Percentiles rank a stretch among this genome's conserved stretches.
These are phyloP conservation scores for Chenopodium album DNA, from an alignment of 148 eudicot species.

Conservation along the genomic window DNA sequence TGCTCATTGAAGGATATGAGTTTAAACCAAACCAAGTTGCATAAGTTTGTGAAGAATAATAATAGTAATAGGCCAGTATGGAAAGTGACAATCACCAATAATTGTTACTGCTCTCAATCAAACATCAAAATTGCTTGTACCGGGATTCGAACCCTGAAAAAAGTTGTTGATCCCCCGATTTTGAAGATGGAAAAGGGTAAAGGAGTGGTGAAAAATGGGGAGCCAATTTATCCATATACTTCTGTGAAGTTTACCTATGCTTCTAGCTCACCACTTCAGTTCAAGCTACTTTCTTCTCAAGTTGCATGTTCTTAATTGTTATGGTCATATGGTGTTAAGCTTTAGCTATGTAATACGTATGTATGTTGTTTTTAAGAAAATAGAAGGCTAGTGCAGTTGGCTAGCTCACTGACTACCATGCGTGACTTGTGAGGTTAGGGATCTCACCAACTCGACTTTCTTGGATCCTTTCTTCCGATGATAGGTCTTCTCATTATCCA, in stretches of 20 bases:
- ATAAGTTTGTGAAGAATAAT: not conserved
- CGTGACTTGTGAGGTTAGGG: no score
- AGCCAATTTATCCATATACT: constrained; percentile 29
- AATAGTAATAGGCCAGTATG: constrained; percentile 14
- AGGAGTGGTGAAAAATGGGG: constrained; percentile 22
- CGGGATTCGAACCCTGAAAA: constrained; percentile 21
- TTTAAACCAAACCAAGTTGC: constrained; percentile 15
- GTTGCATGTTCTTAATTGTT: constrained; percentile 24
- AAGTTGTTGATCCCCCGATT: constrained; percentile 13
- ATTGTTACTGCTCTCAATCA: constrained; percentile 31
- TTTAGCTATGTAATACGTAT: no score
- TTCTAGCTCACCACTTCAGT: constrained; percentile 25
- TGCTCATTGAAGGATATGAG: constrained; percentile 29
- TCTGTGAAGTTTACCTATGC: constrained; percentile 29
- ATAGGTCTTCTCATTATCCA: no score
- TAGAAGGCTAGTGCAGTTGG: no score
- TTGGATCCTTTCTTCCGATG: no score
- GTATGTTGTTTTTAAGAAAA: not conserved
- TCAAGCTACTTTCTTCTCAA: constrained; percentile 32
- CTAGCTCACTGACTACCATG: no score
- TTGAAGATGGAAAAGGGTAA: constrained; percentile 16
- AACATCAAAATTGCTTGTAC: constrained; percentile 19
- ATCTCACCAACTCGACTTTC: no score
- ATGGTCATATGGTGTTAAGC: not conserved
- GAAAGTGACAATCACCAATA: constrained; percentile 31